A percentile compares a stretch with the other conserved stretches of the same genome.
phyloP scores from a whole-genome alignment of 306 rosid genomes.

The Trifolium repens region DNA sequence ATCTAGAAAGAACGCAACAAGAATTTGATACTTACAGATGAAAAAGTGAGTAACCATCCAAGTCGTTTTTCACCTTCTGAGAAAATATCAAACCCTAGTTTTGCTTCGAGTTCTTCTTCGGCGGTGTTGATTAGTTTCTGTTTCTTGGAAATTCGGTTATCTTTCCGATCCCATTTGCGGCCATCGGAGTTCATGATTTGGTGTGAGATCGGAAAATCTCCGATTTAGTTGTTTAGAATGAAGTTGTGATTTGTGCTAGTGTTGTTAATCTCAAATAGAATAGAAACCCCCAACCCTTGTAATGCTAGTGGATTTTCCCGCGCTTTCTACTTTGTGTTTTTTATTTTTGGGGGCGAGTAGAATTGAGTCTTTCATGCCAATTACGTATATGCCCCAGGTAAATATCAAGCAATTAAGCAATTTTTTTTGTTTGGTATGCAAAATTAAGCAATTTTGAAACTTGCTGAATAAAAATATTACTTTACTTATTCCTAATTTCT shows the following conservation, averaged over 20 bases:
- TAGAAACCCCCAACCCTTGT: not conserved
- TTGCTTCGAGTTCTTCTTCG: constrained; percentile 87
- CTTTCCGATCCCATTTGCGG: constrained; percentile 61
- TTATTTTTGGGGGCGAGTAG: not conserved
- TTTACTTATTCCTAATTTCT: too few species aligned
- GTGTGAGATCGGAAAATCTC: not conserved
- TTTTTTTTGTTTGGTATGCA: too few species aligned
- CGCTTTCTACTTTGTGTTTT: not conserved
- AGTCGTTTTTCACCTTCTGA: constrained; percentile 89
- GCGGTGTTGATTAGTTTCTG: constrained; percentile 72
- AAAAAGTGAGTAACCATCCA: constrained; percentile 86
- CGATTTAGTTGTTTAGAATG: not conserved
- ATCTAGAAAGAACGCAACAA: not conserved
- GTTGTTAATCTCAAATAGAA: not conserved
- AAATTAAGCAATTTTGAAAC: too few species aligned
- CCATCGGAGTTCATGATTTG: constrained; percentile 57
- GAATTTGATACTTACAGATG: constrained; percentile 65
- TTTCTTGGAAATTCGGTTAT: constrained; percentile 59
- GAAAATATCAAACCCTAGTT: constrained; percentile 79
- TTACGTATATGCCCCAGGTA: not conserved
- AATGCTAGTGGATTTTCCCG: constrained; percentile 21
- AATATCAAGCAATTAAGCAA: too few species aligned
- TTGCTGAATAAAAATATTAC: too few species aligned
- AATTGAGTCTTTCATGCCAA: not conserved
- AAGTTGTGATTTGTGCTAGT: not conserved